Evolutionary conservation across 192 early-diverging fungal species (phyloP).

Genomic region (Mortierella alpina): DNA sequence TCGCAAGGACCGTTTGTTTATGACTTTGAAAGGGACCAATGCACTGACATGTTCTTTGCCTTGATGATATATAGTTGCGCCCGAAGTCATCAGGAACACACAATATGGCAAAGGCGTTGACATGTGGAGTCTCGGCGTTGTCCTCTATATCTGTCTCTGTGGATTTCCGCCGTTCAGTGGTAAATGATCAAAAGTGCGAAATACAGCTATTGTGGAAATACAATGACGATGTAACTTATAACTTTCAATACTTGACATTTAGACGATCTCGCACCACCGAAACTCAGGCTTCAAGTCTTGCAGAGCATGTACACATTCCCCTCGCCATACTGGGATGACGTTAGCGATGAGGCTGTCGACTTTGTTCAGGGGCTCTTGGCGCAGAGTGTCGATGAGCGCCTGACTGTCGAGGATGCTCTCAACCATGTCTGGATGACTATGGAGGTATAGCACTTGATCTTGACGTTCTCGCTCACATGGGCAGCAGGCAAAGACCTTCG

Average conservation of each 20-base stretch:
- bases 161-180: conserved; percentile 88
- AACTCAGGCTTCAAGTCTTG: conserved; percentile 72
- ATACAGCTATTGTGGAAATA: too few species aligned
- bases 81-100: conserved; percentile 84
- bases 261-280: conserved; percentile 65
- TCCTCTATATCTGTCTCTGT: conserved; percentile 93
- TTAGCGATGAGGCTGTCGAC: conserved; percentile 67
- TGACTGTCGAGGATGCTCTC: conserved; percentile 31
- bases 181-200: conserved; percentile 37
- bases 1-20: not conserved
- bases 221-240: too few species aligned
- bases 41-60: not conserved
- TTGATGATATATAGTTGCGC: conserved; percentile 69
- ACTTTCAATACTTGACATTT: conserved; percentile 44
- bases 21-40: not conserved
- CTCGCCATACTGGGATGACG: conserved; percentile 81
- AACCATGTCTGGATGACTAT: conserved; percentile 48
- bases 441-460: conserved; percentile 18
- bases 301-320: conserved; percentile 83
- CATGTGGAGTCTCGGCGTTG: conserved; percentile 95
- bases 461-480: not conserved
- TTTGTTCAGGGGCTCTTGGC: conserved; percentile 39
- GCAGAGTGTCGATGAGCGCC: conserved; percentile 2
- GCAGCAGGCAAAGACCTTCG: not conserved
- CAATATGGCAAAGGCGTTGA: conserved; percentile 83